Evolutionary conservation across 768 basidiomycete species (phyloP).

Genomic region (Suillus occidentalis): DNA sequence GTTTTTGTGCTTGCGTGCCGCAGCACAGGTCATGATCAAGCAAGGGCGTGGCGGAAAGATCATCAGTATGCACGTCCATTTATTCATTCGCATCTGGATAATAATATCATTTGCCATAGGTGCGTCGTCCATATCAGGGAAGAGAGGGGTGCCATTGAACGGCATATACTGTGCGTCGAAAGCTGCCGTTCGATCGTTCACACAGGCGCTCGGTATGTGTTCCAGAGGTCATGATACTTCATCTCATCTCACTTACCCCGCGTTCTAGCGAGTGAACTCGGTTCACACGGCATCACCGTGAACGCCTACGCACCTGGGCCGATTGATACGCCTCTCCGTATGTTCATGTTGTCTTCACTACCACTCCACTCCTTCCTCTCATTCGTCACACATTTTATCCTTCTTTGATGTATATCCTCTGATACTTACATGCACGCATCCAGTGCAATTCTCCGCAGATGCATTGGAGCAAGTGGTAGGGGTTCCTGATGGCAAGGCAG

Average conservation of each 20-base stretch:
- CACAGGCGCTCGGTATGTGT: constrained; percentile 5
- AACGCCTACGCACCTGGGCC: constrained; percentile 24
- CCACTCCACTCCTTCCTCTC: not conserved
- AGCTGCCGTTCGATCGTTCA: constrained; percentile 9
- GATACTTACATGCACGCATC: not conserved
- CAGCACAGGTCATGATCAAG: constrained; percentile 43
- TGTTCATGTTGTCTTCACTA: not conserved
- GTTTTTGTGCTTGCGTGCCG: constrained; percentile 42
- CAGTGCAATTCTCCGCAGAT: not conserved
- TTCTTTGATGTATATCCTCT: not conserved
- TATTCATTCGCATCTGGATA: not conserved
- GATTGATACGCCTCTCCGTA: constrained; percentile 18
- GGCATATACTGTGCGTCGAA: constrained; percentile 8
- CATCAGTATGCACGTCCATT: constrained; percentile 28
- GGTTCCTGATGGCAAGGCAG: not conserved
- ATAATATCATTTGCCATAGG: not conserved
- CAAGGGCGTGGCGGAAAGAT: constrained; percentile 44
- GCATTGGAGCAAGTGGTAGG: not conserved
- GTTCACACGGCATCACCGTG: constrained; percentile 18
- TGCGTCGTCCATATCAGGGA: constrained; percentile 38
- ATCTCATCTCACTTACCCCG: not conserved
- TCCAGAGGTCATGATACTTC: not conserved
- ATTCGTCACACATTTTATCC: not conserved
- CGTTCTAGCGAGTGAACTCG: constrained; percentile 22
- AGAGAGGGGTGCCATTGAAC: constrained; percentile 28